Evolutionary conservation across 2,329 filamentous ascomycete species (phyloP).

Genomic region (Neoscytalidium dimidiatum): DNA sequence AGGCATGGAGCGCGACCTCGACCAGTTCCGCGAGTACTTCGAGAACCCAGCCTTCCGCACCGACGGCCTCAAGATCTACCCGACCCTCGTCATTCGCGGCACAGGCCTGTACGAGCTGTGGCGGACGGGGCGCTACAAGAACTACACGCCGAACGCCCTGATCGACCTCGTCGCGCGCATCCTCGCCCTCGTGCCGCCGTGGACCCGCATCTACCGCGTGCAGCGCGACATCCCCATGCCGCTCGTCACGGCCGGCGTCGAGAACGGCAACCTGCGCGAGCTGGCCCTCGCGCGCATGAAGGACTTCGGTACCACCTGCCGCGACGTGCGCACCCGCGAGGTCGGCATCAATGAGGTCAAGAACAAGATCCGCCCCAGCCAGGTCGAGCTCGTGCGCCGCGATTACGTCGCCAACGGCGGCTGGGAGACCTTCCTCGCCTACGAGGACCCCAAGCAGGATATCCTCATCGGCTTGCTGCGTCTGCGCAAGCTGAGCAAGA

Average conservation of each 20-base stretch:
- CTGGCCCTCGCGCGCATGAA: constrained; percentile 97
- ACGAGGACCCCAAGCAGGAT: constrained; percentile 98
- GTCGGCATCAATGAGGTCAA: constrained; percentile 99
- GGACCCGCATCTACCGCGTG: constrained; percentile 98
- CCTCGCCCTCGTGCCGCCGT: constrained; percentile 88
- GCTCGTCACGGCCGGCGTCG: constrained; percentile 94
- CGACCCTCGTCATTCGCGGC: constrained; percentile 93
- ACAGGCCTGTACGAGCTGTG: constrained; percentile 97
- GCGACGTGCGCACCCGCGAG: constrained; percentile 93
- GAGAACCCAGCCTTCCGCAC: constrained; percentile 95
- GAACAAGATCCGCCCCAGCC: constrained; percentile 94
- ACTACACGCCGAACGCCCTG: constrained; percentile 96
- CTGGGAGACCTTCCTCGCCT: constrained; percentile 98
- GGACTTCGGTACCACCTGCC: constrained; percentile 95
- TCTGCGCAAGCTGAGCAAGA: constrained; percentile 84
- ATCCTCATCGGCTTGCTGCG: constrained; percentile 91
- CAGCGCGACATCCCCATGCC: constrained; percentile 99
- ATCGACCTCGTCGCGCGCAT: constrained; percentile 97
- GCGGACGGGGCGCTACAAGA: constrained; percentile 95
- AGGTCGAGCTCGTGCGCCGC: constrained; percentile 90
- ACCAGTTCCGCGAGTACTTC: constrained; percentile 97
- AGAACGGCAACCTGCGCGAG: constrained; percentile 95
- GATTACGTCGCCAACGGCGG: constrained; percentile 95
- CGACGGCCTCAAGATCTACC: constrained; percentile 96
- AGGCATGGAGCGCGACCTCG: constrained; percentile 95